Conservation (phyloP, 2,329 filamentous ascomycete species). For the Diaporthe velutina region DNA sequence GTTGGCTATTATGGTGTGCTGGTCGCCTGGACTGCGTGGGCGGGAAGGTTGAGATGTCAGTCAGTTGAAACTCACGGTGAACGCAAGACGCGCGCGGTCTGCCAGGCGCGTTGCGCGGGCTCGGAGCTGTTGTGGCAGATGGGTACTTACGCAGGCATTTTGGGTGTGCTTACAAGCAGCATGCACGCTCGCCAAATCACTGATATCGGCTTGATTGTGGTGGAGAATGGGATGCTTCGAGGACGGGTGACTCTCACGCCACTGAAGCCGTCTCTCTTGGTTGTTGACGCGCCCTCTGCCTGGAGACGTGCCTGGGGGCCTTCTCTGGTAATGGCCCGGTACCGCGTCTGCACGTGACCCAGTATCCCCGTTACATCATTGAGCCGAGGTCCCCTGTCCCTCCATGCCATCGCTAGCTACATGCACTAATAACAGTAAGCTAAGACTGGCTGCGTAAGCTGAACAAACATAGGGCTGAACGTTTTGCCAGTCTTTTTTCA, state of each 20-base stretch:
- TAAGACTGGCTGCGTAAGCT: not conserved
- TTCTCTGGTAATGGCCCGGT: not conserved
- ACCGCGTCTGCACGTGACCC: conserved; percentile 34
- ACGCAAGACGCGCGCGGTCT: not conserved
- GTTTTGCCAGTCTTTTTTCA: not conserved
- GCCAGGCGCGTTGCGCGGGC: conserved; percentile 27
- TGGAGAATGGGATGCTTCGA: conserved; percentile 21
- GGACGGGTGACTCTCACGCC: conserved; percentile 15
- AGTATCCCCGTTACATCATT: conserved; percentile 7
- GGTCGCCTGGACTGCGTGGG: conserved; percentile 73
- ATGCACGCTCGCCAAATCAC: not conserved
- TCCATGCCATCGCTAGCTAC: not conserved
- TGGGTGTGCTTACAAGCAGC: conserved; percentile 40
- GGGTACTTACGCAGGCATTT: conserved; percentile 59
- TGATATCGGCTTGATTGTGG: not conserved
- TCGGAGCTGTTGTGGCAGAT: conserved; percentile 40
- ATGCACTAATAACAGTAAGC: not conserved
- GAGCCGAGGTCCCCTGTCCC: not conserved
- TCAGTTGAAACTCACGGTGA: not conserved
- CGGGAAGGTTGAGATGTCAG: conserved; percentile 6
- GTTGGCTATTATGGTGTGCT: conserved; percentile 75
- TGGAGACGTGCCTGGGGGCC: conserved; percentile 33
- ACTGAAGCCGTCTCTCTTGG: not conserved
- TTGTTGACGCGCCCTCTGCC: conserved; percentile 34
- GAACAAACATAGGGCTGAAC: not conserved